Percentiles rank a stretch among this genome's conserved stretches.
Evolutionary conservation across 352 stramenopile species (phyloP).

Genomic region (Phytophthora meadii): DNA sequence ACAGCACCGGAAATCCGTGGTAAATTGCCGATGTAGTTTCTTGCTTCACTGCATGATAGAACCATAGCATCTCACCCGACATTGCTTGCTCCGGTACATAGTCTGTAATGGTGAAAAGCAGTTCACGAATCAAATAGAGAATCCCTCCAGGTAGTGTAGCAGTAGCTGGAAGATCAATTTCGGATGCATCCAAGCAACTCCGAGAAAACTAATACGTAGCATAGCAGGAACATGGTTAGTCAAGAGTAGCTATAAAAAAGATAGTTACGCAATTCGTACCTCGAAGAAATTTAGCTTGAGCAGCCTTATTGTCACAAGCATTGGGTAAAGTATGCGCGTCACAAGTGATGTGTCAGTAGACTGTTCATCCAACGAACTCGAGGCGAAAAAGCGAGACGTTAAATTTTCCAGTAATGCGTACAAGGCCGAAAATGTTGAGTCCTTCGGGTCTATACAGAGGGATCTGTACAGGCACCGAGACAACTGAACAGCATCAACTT

Average conservation of each 20-base stretch:
- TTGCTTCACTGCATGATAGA: conserved; percentile 82
- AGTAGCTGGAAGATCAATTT: conserved; percentile 53
- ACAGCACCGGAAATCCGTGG: conserved; percentile 81
- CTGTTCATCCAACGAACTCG: conserved; percentile 15
- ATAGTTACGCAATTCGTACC: conserved; percentile 38
- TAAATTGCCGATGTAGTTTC: conserved; percentile 82
- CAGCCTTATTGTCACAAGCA: conserved; percentile 74
- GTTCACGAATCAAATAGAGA: conserved; percentile 59
- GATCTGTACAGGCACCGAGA: conserved; percentile 80
- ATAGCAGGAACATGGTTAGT: conserved; percentile 1
- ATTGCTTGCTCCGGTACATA: conserved; percentile 37
- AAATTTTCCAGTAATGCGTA: conserved; percentile 60
- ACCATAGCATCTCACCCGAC: conserved; percentile 62
- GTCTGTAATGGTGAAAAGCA: conserved; percentile 80
- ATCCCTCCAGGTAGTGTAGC: conserved; percentile 52
- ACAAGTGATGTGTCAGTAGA: conserved; percentile 23
- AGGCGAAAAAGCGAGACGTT: conserved; percentile 34
- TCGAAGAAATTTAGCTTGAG: conserved; percentile 92
- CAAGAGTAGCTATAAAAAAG: neutral
- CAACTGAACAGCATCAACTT: conserved; percentile 79
- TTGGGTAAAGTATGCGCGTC: conserved; percentile 70
- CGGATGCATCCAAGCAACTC: conserved; percentile 64
- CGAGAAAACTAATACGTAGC: conserved; percentile 60
- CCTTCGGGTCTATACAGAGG: conserved; percentile 83
- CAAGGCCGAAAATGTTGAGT: conserved; percentile 73